phyloP scores from a whole-genome alignment of 495 filamentous ascomycete genomes.

The Penicillium longicatenatum region DNA sequence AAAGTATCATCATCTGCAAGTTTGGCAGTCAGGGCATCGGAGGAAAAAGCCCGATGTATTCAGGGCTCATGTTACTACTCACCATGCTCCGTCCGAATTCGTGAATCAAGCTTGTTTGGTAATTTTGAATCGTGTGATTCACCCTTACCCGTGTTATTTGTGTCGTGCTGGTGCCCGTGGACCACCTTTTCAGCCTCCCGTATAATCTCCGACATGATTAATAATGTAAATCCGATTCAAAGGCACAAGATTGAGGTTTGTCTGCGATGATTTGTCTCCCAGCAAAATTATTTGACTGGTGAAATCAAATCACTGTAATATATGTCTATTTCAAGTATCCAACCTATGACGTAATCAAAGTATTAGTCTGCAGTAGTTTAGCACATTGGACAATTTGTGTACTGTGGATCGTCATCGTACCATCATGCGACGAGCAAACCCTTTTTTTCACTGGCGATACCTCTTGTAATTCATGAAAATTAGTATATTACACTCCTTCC shows the following conservation, averaged over 20 bases:
- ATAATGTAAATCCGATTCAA: too few relatives aligned
- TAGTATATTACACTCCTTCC: background rate
- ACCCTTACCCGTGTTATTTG: background rate
- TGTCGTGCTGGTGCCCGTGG: background rate
- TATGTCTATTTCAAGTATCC: background rate
- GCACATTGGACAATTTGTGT: background rate
- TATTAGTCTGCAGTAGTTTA: too few relatives aligned
- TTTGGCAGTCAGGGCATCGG: background rate
- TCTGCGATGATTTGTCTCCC: background rate
- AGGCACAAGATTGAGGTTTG: background rate
- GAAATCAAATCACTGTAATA: too few relatives aligned
- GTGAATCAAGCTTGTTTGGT: background rate
- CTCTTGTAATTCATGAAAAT: background rate
- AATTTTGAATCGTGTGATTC: background rate
- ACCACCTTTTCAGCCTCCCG: slow-evolving; percentile 2
- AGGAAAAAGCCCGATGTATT: background rate
- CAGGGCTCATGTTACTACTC: too few relatives aligned
- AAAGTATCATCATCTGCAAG: background rate
- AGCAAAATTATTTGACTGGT: too few relatives aligned
- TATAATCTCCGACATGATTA: slow-evolving; percentile 4
- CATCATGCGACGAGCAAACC: background rate
- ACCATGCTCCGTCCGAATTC: background rate
- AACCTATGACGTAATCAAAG: background rate
- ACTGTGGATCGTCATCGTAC: background rate
- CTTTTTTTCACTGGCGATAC: background rate